Conservation (phyloP, 164 flowering plant genomes). For the Houttuynia cordata region DNA sequence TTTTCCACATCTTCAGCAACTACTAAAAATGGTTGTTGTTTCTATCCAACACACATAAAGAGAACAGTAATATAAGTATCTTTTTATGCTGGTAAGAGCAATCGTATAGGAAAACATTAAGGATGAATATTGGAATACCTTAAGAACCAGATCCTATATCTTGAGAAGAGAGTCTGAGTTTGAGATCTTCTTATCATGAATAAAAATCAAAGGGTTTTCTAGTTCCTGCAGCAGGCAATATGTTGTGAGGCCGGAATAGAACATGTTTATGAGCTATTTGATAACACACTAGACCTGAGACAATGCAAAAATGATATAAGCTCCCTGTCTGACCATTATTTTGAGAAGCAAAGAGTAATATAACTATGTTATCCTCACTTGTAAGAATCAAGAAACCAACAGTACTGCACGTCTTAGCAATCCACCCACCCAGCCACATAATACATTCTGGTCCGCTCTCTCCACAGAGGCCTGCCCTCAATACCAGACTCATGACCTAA, state of each 20-base stretch:
- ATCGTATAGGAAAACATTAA: not conserved
- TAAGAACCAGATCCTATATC: conserved; percentile 55
- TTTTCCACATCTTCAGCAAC: conserved; percentile 88
- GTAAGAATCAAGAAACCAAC: too few relatives aligned
- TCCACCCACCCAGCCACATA: too few relatives aligned
- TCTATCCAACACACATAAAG: conserved; percentile 18
- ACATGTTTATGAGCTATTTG: not conserved
- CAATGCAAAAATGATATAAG: too few relatives aligned
- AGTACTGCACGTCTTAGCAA: too few relatives aligned
- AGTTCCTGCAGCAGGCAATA: conserved; percentile 42
- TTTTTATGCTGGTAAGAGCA: not conserved
- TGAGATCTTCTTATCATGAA: conserved; percentile 75
- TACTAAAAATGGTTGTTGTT: conserved; percentile 45
- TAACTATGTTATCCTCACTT: too few relatives aligned
- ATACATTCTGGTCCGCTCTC: too few relatives aligned
- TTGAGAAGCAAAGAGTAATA: too few relatives aligned
- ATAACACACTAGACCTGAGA: not conserved
- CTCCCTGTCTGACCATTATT: too few relatives aligned
- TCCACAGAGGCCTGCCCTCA: not conserved
- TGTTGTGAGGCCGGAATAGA: not conserved
- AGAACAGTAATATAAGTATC: not conserved
- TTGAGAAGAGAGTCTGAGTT: conserved; percentile 42
- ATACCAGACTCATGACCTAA: not conserved
- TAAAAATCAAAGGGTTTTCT: conserved; percentile 69
- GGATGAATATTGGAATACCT: conserved; percentile 21